phyloP scores from a whole-genome alignment of 352 stramenopile genomes.

The Halophytophthora polymorphica region DNA sequence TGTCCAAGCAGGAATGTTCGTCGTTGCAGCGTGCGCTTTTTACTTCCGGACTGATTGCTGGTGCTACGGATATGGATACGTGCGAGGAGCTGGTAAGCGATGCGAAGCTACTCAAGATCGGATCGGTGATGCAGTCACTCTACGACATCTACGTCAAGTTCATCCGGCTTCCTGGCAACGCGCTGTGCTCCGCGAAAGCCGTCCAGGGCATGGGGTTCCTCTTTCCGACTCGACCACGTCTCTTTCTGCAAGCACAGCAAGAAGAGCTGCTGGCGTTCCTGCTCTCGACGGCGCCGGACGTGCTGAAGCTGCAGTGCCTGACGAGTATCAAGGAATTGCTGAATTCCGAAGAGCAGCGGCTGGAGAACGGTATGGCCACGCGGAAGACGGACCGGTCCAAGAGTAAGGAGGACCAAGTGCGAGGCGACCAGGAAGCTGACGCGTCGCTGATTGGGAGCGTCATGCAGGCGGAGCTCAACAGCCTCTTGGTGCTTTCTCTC shows the following conservation, averaged over 20 bases:
- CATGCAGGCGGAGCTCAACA: slow-evolving; percentile 79
- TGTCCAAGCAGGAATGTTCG: slow-evolving; percentile 37
- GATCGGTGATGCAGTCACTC: slow-evolving; percentile 53
- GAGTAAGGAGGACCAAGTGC: slow-evolving; percentile 71
- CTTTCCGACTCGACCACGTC: slow-evolving; percentile 56
- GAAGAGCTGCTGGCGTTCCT: slow-evolving; percentile 55
- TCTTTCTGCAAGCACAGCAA: slow-evolving; percentile 75
- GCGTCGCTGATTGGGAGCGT: slow-evolving; percentile 83
- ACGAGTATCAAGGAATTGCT: slow-evolving; percentile 76
- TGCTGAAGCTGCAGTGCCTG: slow-evolving; percentile 66
- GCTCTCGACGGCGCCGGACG: slow-evolving; percentile 32
- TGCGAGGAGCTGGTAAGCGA: slow-evolving; percentile 25
- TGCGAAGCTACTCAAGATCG: slow-evolving; percentile 37
- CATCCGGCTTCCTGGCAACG: slow-evolving; percentile 37
- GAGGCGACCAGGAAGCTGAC: slow-evolving; percentile 85
- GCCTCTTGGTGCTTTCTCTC: slow-evolving; percentile 54
- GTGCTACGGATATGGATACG: slow-evolving; percentile 61
- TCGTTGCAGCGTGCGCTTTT: slow-evolving; percentile 78
- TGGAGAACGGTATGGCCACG: slow-evolving; percentile 46
- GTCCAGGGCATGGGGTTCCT: slow-evolving; percentile 83
- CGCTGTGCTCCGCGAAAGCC: slow-evolving; percentile 60
- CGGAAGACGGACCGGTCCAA: slow-evolving; percentile 48
- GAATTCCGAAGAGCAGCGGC: slow-evolving; percentile 60
- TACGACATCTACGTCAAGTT: slow-evolving; percentile 60
- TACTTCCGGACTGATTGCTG: slow-evolving; percentile 61